phyloP scores from a whole-genome alignment of 2,329 filamentous ascomycete genomes.

The Annulohypoxylon truncatum region DNA sequence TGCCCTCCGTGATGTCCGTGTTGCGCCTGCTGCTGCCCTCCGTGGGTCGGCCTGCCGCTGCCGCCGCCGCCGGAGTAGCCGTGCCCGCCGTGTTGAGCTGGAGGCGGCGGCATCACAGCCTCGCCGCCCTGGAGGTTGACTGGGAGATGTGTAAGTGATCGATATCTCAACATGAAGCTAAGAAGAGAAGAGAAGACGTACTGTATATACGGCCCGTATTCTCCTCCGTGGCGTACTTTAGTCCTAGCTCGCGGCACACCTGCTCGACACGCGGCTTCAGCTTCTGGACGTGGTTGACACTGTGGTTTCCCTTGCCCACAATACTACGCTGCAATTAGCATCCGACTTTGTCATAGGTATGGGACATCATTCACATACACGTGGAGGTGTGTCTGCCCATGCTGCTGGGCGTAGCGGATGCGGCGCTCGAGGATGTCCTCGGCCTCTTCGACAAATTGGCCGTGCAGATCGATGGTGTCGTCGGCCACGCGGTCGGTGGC shows the following conservation, averaged over 20 bases:
- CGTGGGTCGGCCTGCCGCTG: constrained; percentile 51
- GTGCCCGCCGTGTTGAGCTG: constrained; percentile 52
- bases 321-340: constrained; percentile 63
- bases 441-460: constrained; percentile 93
- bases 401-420: constrained; percentile 79
- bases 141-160: constrained; percentile 49
- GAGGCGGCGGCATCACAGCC: constrained; percentile 60
- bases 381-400: constrained; percentile 85
- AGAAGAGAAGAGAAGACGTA: background rate
- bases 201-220: constrained; percentile 87
- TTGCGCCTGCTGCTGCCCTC: constrained; percentile 57
- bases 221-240: constrained; percentile 84
- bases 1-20: constrained; percentile 45
- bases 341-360: background rate
- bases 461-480: constrained; percentile 94
- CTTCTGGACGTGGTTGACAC: constrained; percentile 83
- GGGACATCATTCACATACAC: constrained; percentile 63
- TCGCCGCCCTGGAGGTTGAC: constrained; percentile 84
- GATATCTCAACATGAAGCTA: constrained; percentile 62
- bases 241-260: constrained; percentile 82
- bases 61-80: constrained; percentile 51
- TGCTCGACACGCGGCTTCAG: constrained; percentile 95
- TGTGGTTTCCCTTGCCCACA: constrained; percentile 95
- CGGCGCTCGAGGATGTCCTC: constrained; percentile 89
- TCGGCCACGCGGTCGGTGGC: constrained; percentile 75